These are phyloP conservation scores for Phialophora verrucosa DNA, from an alignment of 2,329 filamentous ascomycete species.

Conservation along the genomic window DNA sequence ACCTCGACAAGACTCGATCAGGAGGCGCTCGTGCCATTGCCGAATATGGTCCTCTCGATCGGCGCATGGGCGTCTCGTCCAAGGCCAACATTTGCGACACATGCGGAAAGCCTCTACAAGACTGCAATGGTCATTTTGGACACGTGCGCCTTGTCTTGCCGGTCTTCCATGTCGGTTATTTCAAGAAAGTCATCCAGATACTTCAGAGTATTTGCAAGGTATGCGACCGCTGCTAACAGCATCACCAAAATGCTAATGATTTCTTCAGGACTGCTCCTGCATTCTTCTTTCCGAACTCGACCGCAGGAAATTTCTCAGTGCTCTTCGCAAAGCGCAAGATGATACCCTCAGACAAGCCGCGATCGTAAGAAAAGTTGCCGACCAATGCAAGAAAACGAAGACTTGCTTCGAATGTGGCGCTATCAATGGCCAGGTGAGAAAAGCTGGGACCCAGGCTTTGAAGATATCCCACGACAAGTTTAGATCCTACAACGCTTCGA, in stretches of 20 bases:
- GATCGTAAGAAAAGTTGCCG: constrained; percentile 85
- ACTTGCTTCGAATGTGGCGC: constrained; percentile 79
- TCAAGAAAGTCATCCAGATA: constrained; percentile 89
- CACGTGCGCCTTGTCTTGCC: constrained; percentile 89
- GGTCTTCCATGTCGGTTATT: constrained; percentile 93
- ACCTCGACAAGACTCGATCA: constrained; percentile 75
- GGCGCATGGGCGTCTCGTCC: constrained; percentile 84
- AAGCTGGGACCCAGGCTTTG: constrained; percentile 78
- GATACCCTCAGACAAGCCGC: constrained; percentile 85
- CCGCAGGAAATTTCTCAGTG: constrained; percentile 75
- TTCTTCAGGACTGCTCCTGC: constrained; percentile 72
- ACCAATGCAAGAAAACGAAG: constrained; percentile 86
- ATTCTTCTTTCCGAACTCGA: constrained; percentile 83
- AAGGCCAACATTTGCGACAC: constrained; percentile 81
- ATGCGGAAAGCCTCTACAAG: constrained; percentile 78
- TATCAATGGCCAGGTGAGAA: constrained; percentile 89
- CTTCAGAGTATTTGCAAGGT: constrained; percentile 93
- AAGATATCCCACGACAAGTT: constrained; percentile 97
- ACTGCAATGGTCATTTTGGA: constrained; percentile 94
- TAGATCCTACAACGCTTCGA: constrained; percentile 83
- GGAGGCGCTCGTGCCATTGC: constrained; percentile 60
- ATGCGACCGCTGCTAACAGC: constrained; percentile 21
- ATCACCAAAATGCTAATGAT: constrained; percentile 19
- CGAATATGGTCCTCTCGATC: constrained; percentile 83
- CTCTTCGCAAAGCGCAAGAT: constrained; percentile 78